Evolutionary conservation across 768 basidiomycete species (phyloP).

Genomic region (Mycena crocata): DNA sequence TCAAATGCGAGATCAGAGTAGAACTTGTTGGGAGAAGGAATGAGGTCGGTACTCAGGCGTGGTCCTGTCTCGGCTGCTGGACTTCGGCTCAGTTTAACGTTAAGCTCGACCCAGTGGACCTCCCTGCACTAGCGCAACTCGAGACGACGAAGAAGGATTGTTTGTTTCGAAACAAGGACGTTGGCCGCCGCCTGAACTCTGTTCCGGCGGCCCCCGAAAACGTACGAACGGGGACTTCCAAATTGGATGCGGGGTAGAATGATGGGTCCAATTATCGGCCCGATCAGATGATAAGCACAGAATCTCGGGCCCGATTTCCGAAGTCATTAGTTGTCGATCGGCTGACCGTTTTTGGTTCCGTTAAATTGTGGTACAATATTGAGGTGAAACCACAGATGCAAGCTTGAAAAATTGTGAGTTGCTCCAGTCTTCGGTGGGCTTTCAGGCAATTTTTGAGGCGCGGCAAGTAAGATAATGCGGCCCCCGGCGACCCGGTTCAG

Average conservation of each 20-base stretch:
- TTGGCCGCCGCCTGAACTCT: no score
- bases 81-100: no score
- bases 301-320: neutral
- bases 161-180: no score
- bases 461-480: neutral
- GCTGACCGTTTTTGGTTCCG: neutral
- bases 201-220: no score
- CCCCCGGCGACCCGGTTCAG: conserved; percentile 18
- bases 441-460: neutral
- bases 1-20: conserved; percentile 5
- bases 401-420: neutral
- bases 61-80: no score
- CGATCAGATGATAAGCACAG: neutral
- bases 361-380: neutral
- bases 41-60: neutral
- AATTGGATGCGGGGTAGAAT: conserved; percentile 19
- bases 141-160: no score
- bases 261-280: no score
- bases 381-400: neutral
- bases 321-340: neutral
- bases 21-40: neutral
- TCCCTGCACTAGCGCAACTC: no score
- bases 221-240: conserved; percentile 5
- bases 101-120: neutral
- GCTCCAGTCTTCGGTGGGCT: no score